These are phyloP conservation scores for Phytophthora citricola DNA, from an alignment of 352 stramenopile genomes.

Conservation along the genomic window DNA sequence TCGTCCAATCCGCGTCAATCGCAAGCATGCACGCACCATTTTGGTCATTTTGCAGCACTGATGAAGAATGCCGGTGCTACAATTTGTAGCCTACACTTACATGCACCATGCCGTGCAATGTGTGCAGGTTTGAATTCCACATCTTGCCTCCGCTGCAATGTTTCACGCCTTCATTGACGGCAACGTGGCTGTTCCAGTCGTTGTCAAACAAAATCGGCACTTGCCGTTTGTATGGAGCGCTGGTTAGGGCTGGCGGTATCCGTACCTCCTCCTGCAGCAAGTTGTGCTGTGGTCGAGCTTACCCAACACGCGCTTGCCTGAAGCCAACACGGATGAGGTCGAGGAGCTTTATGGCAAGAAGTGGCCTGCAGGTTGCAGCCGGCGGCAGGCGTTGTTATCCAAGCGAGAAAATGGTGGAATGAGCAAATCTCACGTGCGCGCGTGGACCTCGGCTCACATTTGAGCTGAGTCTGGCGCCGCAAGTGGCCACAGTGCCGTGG, in stretches of 20 bases:
- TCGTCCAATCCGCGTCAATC: constrained; percentile 8
- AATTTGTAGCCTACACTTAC: background rate
- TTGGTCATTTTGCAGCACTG: too few relatives aligned
- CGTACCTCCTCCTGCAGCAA: constrained; percentile 17
- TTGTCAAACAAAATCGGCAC: constrained; percentile 4
- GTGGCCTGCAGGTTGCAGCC: constrained; percentile 6
- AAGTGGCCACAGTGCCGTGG: background rate
- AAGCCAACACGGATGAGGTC: constrained; percentile 16
- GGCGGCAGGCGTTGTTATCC: background rate
- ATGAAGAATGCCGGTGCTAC: too few relatives aligned
- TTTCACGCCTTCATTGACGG: background rate
- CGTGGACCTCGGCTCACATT: constrained; percentile 9
- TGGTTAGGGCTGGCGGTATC: constrained; percentile 29
- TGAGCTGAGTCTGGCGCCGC: background rate
- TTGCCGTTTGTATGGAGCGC: constrained; percentile 20
- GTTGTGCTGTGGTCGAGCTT: constrained; percentile 4
- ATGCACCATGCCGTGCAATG: background rate
- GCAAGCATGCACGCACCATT: background rate
- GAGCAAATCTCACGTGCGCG: constrained; percentile 33
- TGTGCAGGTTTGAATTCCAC: background rate
- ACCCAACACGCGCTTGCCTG: constrained; percentile 18
- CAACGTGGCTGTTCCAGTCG: background rate
- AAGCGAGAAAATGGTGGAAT: constrained; percentile 9
- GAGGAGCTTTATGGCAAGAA: constrained; percentile 16
- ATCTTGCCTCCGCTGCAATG: background rate